phyloP scores from a whole-genome alignment of 257 asterid genomes.

The Anisodus tanguticus region DNA sequence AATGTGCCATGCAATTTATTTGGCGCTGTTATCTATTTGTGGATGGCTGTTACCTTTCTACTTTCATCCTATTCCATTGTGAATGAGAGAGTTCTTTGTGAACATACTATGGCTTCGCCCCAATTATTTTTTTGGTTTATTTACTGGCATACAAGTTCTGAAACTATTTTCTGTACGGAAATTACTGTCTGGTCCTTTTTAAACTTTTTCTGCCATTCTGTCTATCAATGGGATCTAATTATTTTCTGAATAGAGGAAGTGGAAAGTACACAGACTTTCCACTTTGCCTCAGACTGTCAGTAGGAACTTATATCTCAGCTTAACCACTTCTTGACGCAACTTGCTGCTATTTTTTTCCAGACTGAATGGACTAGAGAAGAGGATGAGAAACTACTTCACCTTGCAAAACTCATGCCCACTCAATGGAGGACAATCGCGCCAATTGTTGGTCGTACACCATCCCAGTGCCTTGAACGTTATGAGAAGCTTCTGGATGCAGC shows the following conservation, averaged over 20 bases:
- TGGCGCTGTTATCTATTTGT: neutral
- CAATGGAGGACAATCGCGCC: constrained; percentile 99
- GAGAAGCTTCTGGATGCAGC: constrained; percentile 99
- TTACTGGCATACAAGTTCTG: neutral
- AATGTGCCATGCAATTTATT: neutral
- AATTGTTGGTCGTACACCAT: constrained; percentile 95
- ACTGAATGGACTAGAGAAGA: constrained; percentile 98
- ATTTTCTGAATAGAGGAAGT: neutral
- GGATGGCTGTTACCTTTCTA: neutral
- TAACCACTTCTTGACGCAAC: neutral
- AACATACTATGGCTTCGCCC: neutral
- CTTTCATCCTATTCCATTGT: neutral
- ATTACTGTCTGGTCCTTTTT: neutral
- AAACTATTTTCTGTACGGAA: neutral
- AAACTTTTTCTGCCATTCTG: neutral
- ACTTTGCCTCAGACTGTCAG: neutral
- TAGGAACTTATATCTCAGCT: neutral
- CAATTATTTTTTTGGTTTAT: neutral
- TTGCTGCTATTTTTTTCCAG: constrained; percentile 44
- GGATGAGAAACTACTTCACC: constrained; percentile 92
- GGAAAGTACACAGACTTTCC: neutral
- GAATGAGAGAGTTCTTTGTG: neutral
- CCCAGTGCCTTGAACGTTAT: constrained; percentile 93
- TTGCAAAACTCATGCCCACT: constrained; percentile 97
- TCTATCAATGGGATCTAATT: neutral